Conservation (phyloP, 164 flowering plant species). For the Nymphaea thermarum region DNA sequence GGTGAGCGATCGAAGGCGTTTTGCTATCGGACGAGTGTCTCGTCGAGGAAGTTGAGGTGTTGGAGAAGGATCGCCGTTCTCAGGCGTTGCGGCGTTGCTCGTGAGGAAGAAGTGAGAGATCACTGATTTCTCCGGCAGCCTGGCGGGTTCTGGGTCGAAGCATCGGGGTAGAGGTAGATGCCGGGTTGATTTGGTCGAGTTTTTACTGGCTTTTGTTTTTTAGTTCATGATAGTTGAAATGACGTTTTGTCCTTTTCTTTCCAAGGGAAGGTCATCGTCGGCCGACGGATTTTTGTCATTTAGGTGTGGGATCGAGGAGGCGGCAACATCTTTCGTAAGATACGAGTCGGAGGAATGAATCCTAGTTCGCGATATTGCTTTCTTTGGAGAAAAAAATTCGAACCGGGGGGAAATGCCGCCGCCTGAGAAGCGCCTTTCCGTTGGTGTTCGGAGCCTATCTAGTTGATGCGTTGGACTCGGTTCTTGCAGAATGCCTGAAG, state of each 20-base stretch:
- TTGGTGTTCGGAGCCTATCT: too few relatives aligned
- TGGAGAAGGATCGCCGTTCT: not conserved
- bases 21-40: too few relatives aligned
- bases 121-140: not conserved
- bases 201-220: not conserved
- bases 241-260: not conserved
- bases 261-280: not conserved
- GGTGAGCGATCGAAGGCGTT: not conserved
- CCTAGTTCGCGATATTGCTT: not conserved
- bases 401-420: not conserved
- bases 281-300: not conserved
- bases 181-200: not conserved
- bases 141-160: not conserved
- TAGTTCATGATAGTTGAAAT: not conserved
- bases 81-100: not conserved
- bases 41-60: too few relatives aligned
- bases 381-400: not conserved
- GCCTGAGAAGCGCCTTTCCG: not conserved
- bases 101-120: not conserved
- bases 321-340: not conserved
- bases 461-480: too few relatives aligned
- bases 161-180: not conserved
- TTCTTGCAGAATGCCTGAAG: too few relatives aligned
- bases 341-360: not conserved
- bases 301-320: not conserved